Evolutionary conservation across 1,284 basidiomycete species (phyloP).

Genomic region (Vanrija sp.): DNA sequence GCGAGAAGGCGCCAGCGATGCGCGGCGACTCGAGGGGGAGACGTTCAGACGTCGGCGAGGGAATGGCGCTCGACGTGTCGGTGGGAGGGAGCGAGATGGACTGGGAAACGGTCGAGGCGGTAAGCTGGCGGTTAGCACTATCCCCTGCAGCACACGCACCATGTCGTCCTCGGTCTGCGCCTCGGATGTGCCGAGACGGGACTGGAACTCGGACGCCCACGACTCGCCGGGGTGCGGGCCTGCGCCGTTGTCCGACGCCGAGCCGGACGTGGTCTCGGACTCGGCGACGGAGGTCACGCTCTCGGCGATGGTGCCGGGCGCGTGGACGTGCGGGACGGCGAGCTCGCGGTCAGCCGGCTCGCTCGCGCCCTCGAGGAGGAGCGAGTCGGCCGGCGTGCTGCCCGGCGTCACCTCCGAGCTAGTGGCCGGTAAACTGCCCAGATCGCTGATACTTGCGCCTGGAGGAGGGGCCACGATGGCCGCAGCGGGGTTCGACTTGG

Average conservation of each 20-base stretch:
- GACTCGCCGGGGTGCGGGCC: conserved; percentile 18
- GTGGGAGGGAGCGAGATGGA: conserved; percentile 44
- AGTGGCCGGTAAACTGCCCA: conserved; percentile 10
- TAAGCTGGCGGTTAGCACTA: conserved; percentile 18
- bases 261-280: conserved; percentile 1
- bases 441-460: neutral
- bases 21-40: conserved; percentile 14
- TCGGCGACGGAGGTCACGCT: conserved; percentile 7
- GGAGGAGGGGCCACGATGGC: neutral
- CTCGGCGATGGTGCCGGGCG: conserved; percentile 7
- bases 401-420: conserved; percentile 12
- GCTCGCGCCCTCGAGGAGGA: conserved; percentile 18
- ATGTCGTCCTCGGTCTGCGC: conserved; percentile 12
- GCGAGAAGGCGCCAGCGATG: conserved; percentile 2
- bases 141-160: neutral
- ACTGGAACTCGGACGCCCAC: conserved; percentile 35
- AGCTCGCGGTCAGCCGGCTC: neutral
- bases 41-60: conserved; percentile 33
- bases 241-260: neutral
- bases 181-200: neutral
- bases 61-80: conserved; percentile 34
- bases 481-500: conserved; percentile 3
- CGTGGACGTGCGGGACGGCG: neutral
- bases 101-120: conserved; percentile 37
- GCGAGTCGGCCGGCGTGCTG: conserved; percentile 21